These are phyloP conservation scores for Fusarium annulatum DNA, from an alignment of 2,329 filamentous ascomycete genomes.

Conservation along the genomic window DNA sequence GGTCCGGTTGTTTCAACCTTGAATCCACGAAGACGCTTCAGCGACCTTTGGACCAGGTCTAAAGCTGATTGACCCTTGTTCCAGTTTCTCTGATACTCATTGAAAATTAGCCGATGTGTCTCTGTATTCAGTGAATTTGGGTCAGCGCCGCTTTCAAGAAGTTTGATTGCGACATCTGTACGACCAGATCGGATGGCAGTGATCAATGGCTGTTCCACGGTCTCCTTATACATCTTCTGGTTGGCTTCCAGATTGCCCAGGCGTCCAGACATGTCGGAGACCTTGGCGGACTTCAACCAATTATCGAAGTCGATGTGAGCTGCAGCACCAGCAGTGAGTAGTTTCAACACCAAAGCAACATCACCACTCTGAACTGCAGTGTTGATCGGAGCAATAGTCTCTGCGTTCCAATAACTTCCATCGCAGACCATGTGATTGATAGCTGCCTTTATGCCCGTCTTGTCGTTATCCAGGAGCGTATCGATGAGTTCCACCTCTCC, in stretches of 20 bases:
- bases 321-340: conserved; percentile 73
- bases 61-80: conserved; percentile 63
- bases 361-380: conserved; percentile 68
- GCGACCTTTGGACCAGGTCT: conserved; percentile 67
- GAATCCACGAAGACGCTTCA: conserved; percentile 62
- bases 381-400: conserved; percentile 63
- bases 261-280: conserved; percentile 50
- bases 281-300: conserved; percentile 69
- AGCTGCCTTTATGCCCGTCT: conserved; percentile 68
- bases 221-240: conserved; percentile 58
- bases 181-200: conserved; percentile 62
- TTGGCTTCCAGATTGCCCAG: conserved; percentile 60
- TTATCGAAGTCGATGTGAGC: conserved; percentile 70
- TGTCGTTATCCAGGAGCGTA: conserved; percentile 65
- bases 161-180: conserved; percentile 61
- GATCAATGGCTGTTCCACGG: conserved; percentile 73
- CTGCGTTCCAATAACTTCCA: conserved; percentile 48
- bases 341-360: conserved; percentile 62
- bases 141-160: conserved; percentile 74
- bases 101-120: conserved; percentile 51
- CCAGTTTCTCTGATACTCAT: conserved; percentile 49
- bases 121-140: conserved; percentile 66
- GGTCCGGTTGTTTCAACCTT: conserved; percentile 36
- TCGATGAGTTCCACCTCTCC: conserved; percentile 62
- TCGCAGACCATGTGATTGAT: conserved; percentile 71